These are phyloP conservation scores for Waltergamsia citrina DNA, from an alignment of 2,329 filamentous ascomycete species.

Conservation along the genomic window DNA sequence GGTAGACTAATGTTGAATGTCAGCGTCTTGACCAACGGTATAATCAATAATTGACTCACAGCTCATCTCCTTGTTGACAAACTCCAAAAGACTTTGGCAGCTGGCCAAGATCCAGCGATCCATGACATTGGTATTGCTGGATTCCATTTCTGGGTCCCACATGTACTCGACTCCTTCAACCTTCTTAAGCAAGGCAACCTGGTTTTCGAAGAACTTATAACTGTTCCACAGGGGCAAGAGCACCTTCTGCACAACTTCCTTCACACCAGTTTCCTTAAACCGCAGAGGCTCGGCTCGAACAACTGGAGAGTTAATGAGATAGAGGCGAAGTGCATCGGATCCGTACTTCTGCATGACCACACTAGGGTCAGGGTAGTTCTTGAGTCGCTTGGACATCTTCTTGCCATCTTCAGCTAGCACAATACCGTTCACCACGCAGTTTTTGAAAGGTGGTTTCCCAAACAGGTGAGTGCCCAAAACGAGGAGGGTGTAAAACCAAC, in stretches of 20 bases:
- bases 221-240: slow-evolving; percentile 90
- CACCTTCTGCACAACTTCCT: slow-evolving; percentile 89
- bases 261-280: slow-evolving; percentile 88
- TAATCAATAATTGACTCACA: slow-evolving; percentile 33
- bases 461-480: slow-evolving; percentile 86
- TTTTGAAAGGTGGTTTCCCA: slow-evolving; percentile 78
- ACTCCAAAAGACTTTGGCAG: slow-evolving; percentile 83
- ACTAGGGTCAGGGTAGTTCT: slow-evolving; percentile 88
- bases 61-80: slow-evolving; percentile 88
- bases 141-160: slow-evolving; percentile 68
- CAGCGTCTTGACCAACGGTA: background rate
- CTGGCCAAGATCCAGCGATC: slow-evolving; percentile 92
- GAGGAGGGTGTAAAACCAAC: slow-evolving; percentile 93
- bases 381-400: slow-evolving; percentile 96
- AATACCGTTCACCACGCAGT: slow-evolving; percentile 93
- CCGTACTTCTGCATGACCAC: slow-evolving; percentile 82
- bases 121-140: slow-evolving; percentile 82
- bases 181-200: slow-evolving; percentile 81
- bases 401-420: slow-evolving; percentile 91
- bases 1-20: slow-evolving; percentile 40
- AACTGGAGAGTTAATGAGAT: slow-evolving; percentile 93
- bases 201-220: slow-evolving; percentile 92
- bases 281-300: slow-evolving; percentile 83
- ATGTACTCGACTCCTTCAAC: slow-evolving; percentile 65
- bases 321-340: slow-evolving; percentile 86